phyloP scores from a whole-genome alignment of 495 filamentous ascomycete genomes.

The Physcia stellaris region DNA sequence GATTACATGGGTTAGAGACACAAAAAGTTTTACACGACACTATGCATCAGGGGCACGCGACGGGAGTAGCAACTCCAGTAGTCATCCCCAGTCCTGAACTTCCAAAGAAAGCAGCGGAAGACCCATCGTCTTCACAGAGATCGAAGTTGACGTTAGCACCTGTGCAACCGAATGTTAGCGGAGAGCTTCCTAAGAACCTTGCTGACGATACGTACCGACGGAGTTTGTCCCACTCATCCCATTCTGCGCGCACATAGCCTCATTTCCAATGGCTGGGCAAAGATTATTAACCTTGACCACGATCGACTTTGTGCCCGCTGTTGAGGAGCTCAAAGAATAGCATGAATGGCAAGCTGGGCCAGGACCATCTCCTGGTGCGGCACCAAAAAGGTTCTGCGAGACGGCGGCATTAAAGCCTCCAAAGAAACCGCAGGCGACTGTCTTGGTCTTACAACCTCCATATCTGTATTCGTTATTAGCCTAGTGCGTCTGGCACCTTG shows the following conservation, averaged over 20 bases:
- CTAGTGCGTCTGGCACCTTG: too few relatives aligned
- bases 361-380: constrained; percentile 17
- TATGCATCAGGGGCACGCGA: too few relatives aligned
- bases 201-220: constrained; percentile 11
- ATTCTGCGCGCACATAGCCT: constrained; percentile 18
- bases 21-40: too few relatives aligned
- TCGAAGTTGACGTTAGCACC: constrained; percentile 25
- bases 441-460: constrained; percentile 15
- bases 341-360: constrained; percentile 24
- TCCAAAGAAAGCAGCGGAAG: constrained; percentile 22
- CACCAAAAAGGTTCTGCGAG: constrained; percentile 25
- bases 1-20: too few relatives aligned
- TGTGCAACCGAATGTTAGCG: not conserved
- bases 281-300: constrained; percentile 24
- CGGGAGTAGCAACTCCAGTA: constrained; percentile 17
- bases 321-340: constrained; percentile 8
- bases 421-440: constrained; percentile 15
- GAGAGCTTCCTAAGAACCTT: not conserved
- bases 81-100: constrained; percentile 17
- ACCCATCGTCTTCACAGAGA: constrained; percentile 23
- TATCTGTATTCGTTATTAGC: too few relatives aligned
- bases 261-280: constrained; percentile 22
- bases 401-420: constrained; percentile 18
- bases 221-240: constrained; percentile 17
- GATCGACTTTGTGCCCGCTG: constrained; percentile 1